Evolutionary conservation across 495 filamentous ascomycete species (phyloP).

Genomic region (Penicillium goetzii): DNA sequence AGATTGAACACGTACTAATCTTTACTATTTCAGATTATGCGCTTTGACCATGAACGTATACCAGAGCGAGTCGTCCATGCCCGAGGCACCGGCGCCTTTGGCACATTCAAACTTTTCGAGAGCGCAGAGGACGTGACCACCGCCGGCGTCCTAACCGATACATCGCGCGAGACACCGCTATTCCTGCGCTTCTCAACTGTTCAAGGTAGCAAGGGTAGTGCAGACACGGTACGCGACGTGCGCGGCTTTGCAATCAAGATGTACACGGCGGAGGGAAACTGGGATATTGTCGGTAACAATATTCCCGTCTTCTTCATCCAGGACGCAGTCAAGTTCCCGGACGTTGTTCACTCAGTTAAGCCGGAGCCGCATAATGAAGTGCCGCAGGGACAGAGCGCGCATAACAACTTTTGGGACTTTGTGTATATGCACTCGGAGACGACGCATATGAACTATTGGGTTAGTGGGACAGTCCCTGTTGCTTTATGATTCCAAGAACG

Average conservation of each 20-base stretch:
- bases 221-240: slow-evolving; percentile 81
- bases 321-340: slow-evolving; percentile 74
- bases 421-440: slow-evolving; percentile 63
- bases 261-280: slow-evolving; percentile 58
- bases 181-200: slow-evolving; percentile 86
- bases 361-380: slow-evolving; percentile 81
- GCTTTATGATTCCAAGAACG: background rate
- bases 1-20: background rate
- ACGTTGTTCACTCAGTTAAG: slow-evolving; percentile 76
- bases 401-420: slow-evolving; percentile 68
- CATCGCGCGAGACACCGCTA: slow-evolving; percentile 74
- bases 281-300: slow-evolving; percentile 81
- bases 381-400: slow-evolving; percentile 62
- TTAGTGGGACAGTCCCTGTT: slow-evolving; percentile 39
- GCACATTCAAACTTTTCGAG: slow-evolving; percentile 75
- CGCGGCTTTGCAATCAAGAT: slow-evolving; percentile 83
- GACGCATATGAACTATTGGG: slow-evolving; percentile 86
- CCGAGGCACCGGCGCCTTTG: slow-evolving; percentile 81
- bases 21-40: slow-evolving; percentile 59
- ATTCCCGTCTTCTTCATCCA: slow-evolving; percentile 78
- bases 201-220: slow-evolving; percentile 73
- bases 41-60: slow-evolving; percentile 87
- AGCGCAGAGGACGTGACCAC: slow-evolving; percentile 69
- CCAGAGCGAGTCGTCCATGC: slow-evolving; percentile 91
- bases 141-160: slow-evolving; percentile 79